A percentile compares a stretch with the other conserved stretches of the same genome.
phyloP scores from a whole-genome alignment of 208 protist genomes.

The Naegleria gruberi region DNA sequence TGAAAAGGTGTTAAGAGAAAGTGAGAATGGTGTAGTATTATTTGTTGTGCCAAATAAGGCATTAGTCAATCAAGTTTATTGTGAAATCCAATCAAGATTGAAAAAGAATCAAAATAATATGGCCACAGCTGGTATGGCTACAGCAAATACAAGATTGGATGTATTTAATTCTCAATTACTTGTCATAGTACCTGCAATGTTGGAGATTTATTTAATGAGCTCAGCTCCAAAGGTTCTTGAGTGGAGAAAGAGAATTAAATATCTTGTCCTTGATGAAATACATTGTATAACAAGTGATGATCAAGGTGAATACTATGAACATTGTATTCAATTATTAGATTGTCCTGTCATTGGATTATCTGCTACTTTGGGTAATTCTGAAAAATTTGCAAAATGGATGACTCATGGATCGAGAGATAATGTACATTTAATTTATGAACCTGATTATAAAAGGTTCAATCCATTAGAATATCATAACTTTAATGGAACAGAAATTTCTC shows the following conservation, averaged over 20 bases:
- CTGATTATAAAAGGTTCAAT: not conserved
- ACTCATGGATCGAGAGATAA: not conserved
- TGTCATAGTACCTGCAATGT: not conserved
- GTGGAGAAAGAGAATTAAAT: constrained; percentile 3
- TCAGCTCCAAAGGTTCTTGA: not conserved
- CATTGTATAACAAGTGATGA: not conserved
- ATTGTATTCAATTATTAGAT: not conserved
- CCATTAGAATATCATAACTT: not conserved
- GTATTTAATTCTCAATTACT: constrained; percentile 2
- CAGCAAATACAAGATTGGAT: not conserved
- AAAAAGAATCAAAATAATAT: not conserved
- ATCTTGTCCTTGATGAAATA: constrained; percentile 21
- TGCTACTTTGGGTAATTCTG: constrained; percentile 23
- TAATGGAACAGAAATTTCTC: not conserved
- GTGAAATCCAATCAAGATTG: not conserved
- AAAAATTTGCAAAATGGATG: not conserved
- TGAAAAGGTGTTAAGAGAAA: not conserved
- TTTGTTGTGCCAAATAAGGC: constrained; percentile 4
- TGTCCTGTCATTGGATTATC: constrained; percentile 24
- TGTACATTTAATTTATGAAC: not conserved
- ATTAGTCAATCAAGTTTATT: not conserved
- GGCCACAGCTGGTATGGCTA: not conserved
- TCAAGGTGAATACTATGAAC: not conserved
- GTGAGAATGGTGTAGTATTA: not conserved
- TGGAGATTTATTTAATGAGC: constrained; percentile 15